Percentiles rank a stretch among this genome's conserved stretches.
Conservation (phyloP, 202 grass and related monocot species). For the Zoysia matrella region DNA sequence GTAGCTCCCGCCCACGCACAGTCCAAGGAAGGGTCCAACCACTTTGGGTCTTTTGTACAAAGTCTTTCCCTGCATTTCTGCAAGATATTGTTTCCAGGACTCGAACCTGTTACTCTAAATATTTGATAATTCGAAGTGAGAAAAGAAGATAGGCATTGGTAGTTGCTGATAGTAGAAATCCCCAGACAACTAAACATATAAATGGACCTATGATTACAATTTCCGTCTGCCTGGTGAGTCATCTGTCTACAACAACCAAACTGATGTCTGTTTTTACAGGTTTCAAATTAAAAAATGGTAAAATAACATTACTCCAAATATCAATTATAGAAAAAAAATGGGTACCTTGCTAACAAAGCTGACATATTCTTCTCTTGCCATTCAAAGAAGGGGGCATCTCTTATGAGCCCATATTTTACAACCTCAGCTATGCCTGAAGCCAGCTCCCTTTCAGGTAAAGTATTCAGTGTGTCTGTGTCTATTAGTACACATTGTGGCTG, state of each 20-base stretch:
- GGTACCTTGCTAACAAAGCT: slow-evolving; percentile 75
- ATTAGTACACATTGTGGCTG: slow-evolving; percentile 86
- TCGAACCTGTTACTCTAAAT: not conserved
- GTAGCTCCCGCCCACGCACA: no score
- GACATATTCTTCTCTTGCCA: slow-evolving; percentile 96
- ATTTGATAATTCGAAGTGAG: slow-evolving; percentile 10
- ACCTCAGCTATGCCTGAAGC: slow-evolving; percentile 90
- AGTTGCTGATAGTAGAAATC: not conserved
- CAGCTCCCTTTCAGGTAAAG: slow-evolving; percentile 79
- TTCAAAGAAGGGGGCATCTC: slow-evolving; percentile 90
- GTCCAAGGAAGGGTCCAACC: no score
- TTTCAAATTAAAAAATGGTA: no score
- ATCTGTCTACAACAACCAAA: not conserved
- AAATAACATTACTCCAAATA: not conserved
- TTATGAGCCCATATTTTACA: slow-evolving; percentile 95
- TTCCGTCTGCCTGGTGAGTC: not conserved
- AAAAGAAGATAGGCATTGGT: not conserved
- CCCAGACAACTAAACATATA: not conserved
- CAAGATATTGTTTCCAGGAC: no score
- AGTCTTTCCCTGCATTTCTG: no score
- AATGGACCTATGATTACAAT: not conserved
- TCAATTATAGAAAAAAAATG: slow-evolving; percentile 15
- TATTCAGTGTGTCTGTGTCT: slow-evolving; percentile 86
- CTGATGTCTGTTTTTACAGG: not conserved
- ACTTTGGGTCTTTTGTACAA: no score